These are phyloP conservation scores for Vitis rupestris DNA, from an alignment of 164 flowering plant genomes.

Conservation along the genomic window DNA sequence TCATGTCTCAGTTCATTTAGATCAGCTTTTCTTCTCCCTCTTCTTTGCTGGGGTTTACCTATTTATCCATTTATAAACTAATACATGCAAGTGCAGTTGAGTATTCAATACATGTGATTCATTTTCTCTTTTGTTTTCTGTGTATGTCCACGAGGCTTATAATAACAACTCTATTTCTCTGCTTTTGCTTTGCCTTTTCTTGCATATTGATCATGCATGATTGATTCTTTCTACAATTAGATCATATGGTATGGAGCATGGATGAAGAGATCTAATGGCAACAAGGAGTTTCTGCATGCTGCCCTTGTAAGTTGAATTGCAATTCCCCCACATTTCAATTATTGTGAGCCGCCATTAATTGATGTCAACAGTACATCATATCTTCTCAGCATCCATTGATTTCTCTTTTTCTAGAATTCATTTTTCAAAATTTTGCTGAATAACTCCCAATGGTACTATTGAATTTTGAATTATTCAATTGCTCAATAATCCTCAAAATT, in stretches of 20 bases:
- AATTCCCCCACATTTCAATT: too few relatives aligned
- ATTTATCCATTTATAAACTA: not conserved
- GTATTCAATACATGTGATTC: not conserved
- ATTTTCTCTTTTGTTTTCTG: too few relatives aligned
- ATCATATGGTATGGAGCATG: conserved; percentile 73
- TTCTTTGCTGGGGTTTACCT: not conserved
- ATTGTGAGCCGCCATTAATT: too few relatives aligned
- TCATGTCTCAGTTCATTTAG: not conserved
- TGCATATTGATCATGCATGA: not conserved
- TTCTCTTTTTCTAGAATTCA: too few relatives aligned
- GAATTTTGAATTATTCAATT: too few relatives aligned
- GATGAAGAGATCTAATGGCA: conserved; percentile 43
- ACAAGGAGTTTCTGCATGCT: conserved; percentile 28
- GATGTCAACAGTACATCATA: too few relatives aligned
- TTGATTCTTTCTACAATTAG: conserved; percentile 22
- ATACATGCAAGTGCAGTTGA: not conserved
- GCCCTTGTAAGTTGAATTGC: conserved; percentile 41
- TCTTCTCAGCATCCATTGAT: too few relatives aligned
- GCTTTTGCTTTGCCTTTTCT: not conserved
- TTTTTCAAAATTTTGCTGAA: too few relatives aligned
- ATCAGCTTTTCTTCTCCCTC: not conserved
- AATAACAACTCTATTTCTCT: not conserved
- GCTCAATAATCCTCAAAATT: too few relatives aligned
- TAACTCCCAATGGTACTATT: too few relatives aligned
- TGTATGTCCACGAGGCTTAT: too few relatives aligned